Base-by-base conservation (phyloP, 2,329 filamentous ascomycete genomes). In the Scedosporium minutisporum region DNA sequence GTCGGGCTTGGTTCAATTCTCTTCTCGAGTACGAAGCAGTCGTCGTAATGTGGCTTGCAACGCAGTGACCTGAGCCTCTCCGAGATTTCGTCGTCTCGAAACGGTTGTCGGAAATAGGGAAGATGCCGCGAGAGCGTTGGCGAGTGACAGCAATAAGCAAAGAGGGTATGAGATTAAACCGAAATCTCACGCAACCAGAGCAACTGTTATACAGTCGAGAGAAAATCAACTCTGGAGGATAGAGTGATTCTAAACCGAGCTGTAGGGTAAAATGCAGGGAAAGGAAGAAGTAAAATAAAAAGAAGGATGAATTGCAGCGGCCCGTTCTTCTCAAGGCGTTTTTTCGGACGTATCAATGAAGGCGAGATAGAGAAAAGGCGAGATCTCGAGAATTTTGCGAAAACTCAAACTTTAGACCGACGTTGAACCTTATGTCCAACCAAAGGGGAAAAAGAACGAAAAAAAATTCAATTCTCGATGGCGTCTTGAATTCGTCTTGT, bases 1-100 rank as follows among this genome's bases (percentile, higher is more conserved):
- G 51, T 14, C 18, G 23, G 23, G 23, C 7, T 55, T 3, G 51
- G 51, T 27, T 9, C 51, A 23, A 12, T 27, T 23, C 18, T 23
- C 23, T 21, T 6, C 29, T 55, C 23, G 51, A 27, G 51, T 25
- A 23, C 12, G 51, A 14, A 55, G 18, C 18, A 27, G 51, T 55
- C 51, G 51, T 55, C 51, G 51, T 55, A 55, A 55, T 55, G 51
- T 55, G 51, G 51, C 51, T 55, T 55, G 14, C 51, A 23, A 55
- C 51, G 51, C 23, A 55, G 51, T 55, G 51, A 27, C 12, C 51
- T 55, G 51, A 55, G 51, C 51, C 51, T 55, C 51, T 23, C 51
- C 18, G 18, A 25, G 23, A 23, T 23, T 55, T 55, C 21, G 18
- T 27, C 23, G 51, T 55, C 18, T 14, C 12, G 51, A 23, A 25